Evolutionary conservation across 2,329 filamentous ascomycete species (phyloP).

Genomic region (Fusarium sp.): DNA sequence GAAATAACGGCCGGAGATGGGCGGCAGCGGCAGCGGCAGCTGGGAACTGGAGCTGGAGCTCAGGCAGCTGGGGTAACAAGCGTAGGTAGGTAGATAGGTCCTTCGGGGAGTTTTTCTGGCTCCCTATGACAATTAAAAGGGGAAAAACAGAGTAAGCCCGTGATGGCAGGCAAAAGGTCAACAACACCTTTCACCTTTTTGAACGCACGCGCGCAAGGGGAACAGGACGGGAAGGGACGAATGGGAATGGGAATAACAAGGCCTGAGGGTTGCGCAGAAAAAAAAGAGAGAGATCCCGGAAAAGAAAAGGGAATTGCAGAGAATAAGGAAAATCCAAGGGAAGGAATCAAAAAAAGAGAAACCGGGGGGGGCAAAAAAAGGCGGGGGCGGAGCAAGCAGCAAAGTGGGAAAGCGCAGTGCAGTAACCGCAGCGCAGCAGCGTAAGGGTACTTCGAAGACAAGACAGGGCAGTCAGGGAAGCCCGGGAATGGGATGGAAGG

Average conservation of each 20-base stretch:
- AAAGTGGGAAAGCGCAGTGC: conserved; percentile 19
- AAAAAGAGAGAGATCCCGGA: conserved; percentile 34
- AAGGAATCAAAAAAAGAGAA: conserved; percentile 33
- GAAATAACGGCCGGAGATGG: conserved; percentile 44
- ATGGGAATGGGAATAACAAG: conserved; percentile 39
- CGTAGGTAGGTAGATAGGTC: neutral
- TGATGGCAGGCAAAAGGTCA: neutral
- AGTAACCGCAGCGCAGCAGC: neutral
- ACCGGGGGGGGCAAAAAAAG: conserved; percentile 35
- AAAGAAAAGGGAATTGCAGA: conserved; percentile 43
- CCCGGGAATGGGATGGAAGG: neutral
- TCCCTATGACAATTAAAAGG: neutral
- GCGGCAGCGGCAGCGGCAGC: conserved; percentile 28
- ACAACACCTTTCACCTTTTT: conserved; percentile 10
- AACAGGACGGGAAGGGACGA: neutral
- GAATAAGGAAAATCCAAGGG: conserved; percentile 27
- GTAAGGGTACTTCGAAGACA: neutral
- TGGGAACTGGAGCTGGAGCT: conserved; percentile 7
- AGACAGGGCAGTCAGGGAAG: neutral
- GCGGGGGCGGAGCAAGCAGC: conserved; percentile 41
- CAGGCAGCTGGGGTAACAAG: neutral
- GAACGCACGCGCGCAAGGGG: neutral
- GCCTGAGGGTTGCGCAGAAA: neutral
- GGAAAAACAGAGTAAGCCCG: neutral
- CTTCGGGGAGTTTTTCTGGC: neutral